Evolutionary conservation across 1,284 basidiomycete species (phyloP), one percentile per base, ranked within the genome.

Genomic region (Ceratobasidium theobromae): DNA sequence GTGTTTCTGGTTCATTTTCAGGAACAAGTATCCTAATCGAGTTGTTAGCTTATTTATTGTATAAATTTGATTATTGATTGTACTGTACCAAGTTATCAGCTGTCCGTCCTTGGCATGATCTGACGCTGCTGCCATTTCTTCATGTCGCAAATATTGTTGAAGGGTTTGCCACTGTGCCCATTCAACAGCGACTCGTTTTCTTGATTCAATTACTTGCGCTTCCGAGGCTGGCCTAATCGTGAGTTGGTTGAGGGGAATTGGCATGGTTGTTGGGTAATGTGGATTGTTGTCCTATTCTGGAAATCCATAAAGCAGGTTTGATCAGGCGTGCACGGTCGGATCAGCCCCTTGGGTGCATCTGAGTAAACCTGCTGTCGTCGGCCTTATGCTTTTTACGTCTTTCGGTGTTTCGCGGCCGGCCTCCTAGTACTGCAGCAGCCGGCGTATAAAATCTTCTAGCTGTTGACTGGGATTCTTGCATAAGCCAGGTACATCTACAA

Each of bases 1-100:
- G 68, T 0, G 78, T 79, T 1, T 71, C 70, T 0, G 78, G 75
- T 66, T 80, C 71, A 35, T 73, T 71, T 46, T 77, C 72, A 1
- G 78, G 79, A 46, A 76, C 79, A 16, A 82, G 73, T 0, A 81
- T 78, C 81, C 81, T 82, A 67, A 43, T 9, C n/a, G n/a, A 28
- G n/a, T n/a, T n/a, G n/a, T n/a, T 9, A 51, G 21, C 30, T n/a
- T 2, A 51, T 25, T n/a, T n/a, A n/a, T n/a, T n/a, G n/a, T 35
- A 38, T 3, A 4, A 27, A 25, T 14, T 11, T 9, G 12, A 30
- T 16, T 27, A 14, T 3, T 6, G 32, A 45, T 11, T 9, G 18
- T 52, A 38, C 16, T 72, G 25, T 16, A 73, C 80, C 80, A 81
- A n/a, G 75, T 77, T 8, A 72, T 75, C 28, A 79, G 67, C 49